A percentile compares a stretch with the other conserved stretches of the same genome.
Evolutionary conservation across 148 eudicot genomes (phyloP).

Genomic region (Euryodendron excelsum): DNA sequence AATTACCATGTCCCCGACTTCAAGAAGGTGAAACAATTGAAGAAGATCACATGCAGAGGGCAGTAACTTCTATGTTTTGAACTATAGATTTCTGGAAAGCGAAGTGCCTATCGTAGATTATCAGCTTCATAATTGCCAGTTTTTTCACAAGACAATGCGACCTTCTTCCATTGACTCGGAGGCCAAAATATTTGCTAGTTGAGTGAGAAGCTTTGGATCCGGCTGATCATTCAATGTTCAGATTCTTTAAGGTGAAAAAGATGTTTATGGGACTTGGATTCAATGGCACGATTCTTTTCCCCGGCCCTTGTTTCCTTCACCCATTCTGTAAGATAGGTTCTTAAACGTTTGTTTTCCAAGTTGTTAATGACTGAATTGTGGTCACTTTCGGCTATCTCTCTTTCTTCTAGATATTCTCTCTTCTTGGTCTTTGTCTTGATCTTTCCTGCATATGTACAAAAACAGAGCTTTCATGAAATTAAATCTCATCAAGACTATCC

Average conservation of each 20-base stretch:
- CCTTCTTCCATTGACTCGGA: not conserved
- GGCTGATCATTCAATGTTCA: not conserved
- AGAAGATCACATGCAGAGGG: constrained; percentile 44
- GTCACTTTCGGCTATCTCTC: too few relatives aligned
- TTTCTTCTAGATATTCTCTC: too few relatives aligned
- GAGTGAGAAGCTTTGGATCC: constrained; percentile 1
- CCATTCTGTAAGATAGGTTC: too few relatives aligned
- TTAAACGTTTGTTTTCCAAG: too few relatives aligned
- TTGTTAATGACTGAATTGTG: too few relatives aligned
- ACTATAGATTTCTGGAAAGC: not conserved
- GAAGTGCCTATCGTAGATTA: not conserved
- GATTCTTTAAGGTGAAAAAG: not conserved
- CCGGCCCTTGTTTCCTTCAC: too few relatives aligned
- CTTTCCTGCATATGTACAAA: too few relatives aligned
- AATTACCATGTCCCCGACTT: constrained; percentile 63
- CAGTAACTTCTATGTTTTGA: constrained; percentile 19
- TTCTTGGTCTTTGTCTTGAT: too few relatives aligned
- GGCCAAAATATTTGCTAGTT: not conserved
- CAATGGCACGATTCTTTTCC: too few relatives aligned
- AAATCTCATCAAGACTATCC: too few relatives aligned
- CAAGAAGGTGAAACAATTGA: constrained; percentile 63
- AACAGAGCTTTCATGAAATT: too few relatives aligned
- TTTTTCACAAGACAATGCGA: not conserved
- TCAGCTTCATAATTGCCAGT: not conserved
- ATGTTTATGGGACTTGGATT: too few relatives aligned